Conservation (phyloP, 2,329 filamentous ascomycete genomes). For the Beauveria varroae region DNA sequence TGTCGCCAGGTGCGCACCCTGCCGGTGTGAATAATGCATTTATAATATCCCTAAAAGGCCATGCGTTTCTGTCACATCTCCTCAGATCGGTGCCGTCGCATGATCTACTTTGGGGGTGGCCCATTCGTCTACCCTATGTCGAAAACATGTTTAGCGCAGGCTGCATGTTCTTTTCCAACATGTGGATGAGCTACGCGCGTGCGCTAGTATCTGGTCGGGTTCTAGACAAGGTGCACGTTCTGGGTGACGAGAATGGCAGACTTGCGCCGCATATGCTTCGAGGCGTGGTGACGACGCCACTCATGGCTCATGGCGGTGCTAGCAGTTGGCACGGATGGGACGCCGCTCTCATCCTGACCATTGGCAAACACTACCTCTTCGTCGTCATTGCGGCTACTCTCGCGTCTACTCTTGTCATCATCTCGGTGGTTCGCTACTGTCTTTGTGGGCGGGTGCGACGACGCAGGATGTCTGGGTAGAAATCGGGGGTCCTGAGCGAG, state of each 20-base stretch:
- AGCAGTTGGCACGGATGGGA: constrained; percentile 22
- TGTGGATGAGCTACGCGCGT: constrained; percentile 17
- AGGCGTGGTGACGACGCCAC: constrained; percentile 11
- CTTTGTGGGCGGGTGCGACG: too few species aligned
- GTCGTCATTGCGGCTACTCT: too few species aligned
- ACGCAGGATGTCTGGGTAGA: too few species aligned
- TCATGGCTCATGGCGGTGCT: constrained; percentile 19
- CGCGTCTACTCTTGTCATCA: too few species aligned
- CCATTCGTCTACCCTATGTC: constrained; percentile 20
- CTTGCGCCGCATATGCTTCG: too few species aligned
- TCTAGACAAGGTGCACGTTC: too few species aligned
- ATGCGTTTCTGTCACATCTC: constrained; percentile 15
- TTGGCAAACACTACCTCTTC: constrained; percentile 6
- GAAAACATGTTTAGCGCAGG: constrained; percentile 21
- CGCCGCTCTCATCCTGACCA: constrained; percentile 16
- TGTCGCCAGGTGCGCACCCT: constrained; percentile 17
- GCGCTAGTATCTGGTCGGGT: too few species aligned
- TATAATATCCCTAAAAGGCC: constrained; percentile 14
- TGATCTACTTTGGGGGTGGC: too few species aligned
- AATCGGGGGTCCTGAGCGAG: too few species aligned
- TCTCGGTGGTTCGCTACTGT: too few species aligned
- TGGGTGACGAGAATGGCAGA: too few species aligned
- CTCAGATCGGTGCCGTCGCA: constrained; percentile 5
- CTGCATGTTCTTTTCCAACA: constrained; percentile 21
- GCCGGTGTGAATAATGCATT: constrained; percentile 20